phyloP scores from a whole-genome alignment of 164 flowering plant species.

The Liriodendron chinense region DNA sequence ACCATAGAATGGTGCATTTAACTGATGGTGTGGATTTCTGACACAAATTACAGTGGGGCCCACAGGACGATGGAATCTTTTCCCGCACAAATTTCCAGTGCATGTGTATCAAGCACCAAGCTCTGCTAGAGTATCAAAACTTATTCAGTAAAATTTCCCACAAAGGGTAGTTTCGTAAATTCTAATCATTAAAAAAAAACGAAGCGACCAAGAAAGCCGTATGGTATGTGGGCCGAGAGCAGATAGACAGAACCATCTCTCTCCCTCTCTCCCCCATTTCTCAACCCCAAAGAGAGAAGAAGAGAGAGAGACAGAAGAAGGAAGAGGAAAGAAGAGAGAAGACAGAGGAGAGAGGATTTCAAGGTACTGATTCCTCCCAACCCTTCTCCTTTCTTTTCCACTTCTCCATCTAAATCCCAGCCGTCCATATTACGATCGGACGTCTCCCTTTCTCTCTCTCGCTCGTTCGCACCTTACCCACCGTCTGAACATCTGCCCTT shows the following conservation, averaged over 20 bases:
- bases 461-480: not conserved
- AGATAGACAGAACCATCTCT: not conserved
- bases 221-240: not conserved
- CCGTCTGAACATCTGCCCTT: not conserved
- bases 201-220: no score
- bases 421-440: not conserved
- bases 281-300: no score
- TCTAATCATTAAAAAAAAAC: not conserved
- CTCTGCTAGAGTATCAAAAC: no score
- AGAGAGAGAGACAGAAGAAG: not conserved
- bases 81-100: not conserved
- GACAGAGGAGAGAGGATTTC: not conserved
- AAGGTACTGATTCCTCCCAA: not conserved
- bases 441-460: slow-evolving; percentile 1
- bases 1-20: no score
- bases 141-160: no score
- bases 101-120: not conserved
- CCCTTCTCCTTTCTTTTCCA: no score
- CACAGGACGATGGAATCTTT: no score
- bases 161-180: not conserved
- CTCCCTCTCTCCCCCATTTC: not conserved
- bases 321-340: not conserved
- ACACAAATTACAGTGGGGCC: no score
- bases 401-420: not conserved
- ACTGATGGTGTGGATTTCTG: no score